Conservation (phyloP, 1,139 yeast species). For the Debaryomyces sp. region DNA sequence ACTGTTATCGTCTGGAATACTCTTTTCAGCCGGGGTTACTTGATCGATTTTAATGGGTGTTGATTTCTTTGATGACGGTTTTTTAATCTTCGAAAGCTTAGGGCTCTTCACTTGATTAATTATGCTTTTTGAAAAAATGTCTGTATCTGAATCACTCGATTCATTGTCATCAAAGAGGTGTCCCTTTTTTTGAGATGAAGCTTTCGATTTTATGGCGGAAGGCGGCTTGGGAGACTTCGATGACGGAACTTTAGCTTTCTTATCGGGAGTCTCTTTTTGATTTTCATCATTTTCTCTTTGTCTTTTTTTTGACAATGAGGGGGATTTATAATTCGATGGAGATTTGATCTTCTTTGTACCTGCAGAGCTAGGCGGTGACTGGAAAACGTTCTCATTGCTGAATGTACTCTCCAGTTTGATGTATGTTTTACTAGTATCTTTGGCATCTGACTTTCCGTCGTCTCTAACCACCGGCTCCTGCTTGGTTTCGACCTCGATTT, state of each 20-base stretch:
- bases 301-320: slow-evolving; percentile 3
- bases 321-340: slow-evolving; percentile 1
- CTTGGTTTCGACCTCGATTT: not conserved
- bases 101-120: slow-evolving; percentile 9
- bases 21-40: slow-evolving; percentile 17
- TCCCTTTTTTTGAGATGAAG: not conserved
- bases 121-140: slow-evolving; percentile 9
- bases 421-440: not conserved
- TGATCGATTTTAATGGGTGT: not conserved
- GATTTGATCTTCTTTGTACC: slow-evolving; percentile 26
- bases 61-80: slow-evolving; percentile 3
- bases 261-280: slow-evolving; percentile 7
- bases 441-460: not conserved
- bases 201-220: not conserved
- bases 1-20: slow-evolving; percentile 7
- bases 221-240: not conserved
- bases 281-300: slow-evolving; percentile 3
- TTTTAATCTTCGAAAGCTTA: slow-evolving; percentile 3
- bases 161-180: slow-evolving; percentile 8
- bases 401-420: slow-evolving; percentile 26
- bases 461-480: not conserved
- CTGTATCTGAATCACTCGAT: slow-evolving; percentile 8
- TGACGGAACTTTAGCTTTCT: slow-evolving; percentile 6
- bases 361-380: slow-evolving; percentile 27
- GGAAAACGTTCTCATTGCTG: slow-evolving; percentile 44